phyloP scores from a whole-genome alignment of 306 rosid genomes.

The Cicer cuneatum region DNA sequence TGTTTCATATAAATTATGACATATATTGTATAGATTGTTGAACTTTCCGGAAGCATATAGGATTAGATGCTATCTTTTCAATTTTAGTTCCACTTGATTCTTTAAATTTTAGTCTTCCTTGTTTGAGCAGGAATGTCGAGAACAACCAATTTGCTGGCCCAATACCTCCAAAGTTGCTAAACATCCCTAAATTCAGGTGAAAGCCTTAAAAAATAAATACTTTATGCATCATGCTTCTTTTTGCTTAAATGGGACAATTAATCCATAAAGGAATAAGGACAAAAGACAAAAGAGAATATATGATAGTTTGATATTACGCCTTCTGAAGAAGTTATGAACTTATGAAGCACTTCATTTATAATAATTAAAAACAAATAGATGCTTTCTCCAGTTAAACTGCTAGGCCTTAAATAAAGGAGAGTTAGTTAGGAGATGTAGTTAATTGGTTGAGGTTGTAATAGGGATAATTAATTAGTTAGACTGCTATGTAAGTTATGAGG shows the following conservation, averaged over 20 bases:
- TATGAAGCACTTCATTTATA: not conserved
- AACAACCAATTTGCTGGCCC: constrained; percentile 85
- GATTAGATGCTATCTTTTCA: constrained; percentile 25
- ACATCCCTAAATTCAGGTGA: constrained; percentile 79
- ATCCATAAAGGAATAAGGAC: constrained; percentile 2
- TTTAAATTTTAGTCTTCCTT: constrained; percentile 36
- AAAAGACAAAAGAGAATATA: constrained; percentile 17
- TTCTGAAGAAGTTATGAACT: not conserved
- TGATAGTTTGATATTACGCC: not conserved
- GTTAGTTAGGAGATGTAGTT: too few species aligned
- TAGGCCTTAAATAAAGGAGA: too few species aligned
- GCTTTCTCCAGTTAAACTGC: constrained; percentile 16
- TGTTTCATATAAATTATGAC: constrained; percentile 38
- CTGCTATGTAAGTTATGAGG: too few species aligned
- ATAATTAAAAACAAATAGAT: constrained; percentile 18
- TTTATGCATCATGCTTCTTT: constrained; percentile 30
- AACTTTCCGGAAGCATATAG: constrained; percentile 28
- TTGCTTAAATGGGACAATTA: constrained; percentile 31
- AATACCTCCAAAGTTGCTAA: constrained; percentile 81
- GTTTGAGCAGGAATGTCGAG: constrained; percentile 84
- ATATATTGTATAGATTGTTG: constrained; percentile 27
- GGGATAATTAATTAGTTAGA: too few species aligned
- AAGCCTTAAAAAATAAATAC: constrained; percentile 34
- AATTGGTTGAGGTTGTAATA: too few species aligned
- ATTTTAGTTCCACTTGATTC: constrained; percentile 18